phyloP scores from a whole-genome alignment of 345 rosid species.

The Microcos paniculata region DNA sequence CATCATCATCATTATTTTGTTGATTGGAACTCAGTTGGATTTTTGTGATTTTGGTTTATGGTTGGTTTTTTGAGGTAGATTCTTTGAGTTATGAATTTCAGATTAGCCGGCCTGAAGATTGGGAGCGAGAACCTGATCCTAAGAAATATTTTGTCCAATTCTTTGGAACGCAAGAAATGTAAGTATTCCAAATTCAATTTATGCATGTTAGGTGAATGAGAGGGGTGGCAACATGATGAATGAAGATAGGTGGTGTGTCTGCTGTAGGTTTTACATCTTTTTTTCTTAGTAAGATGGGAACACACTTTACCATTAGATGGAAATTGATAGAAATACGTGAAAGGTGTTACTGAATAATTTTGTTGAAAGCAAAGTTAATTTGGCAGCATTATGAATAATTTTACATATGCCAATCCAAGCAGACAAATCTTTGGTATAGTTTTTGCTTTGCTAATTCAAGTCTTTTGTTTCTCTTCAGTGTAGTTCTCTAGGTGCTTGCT shows the following conservation, averaged over 20 bases:
- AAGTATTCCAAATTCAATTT: constrained; percentile 28
- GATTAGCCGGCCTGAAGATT: constrained; percentile 86
- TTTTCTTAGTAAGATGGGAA: background rate
- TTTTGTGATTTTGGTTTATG: background rate
- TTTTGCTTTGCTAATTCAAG: background rate
- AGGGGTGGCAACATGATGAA: background rate
- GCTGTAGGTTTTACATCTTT: background rate
- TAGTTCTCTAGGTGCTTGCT: background rate
- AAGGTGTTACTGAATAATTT: background rate
- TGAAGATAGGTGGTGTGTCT: background rate
- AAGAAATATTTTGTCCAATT: constrained; percentile 81
- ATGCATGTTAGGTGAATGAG: background rate
- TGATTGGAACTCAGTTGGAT: background rate
- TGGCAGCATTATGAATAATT: background rate
- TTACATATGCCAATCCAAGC: background rate
- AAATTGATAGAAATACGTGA: background rate
- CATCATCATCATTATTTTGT: background rate
- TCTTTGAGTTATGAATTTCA: constrained; percentile 45
- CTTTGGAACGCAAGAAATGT: constrained; percentile 94
- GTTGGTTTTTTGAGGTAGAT: constrained; percentile 9
- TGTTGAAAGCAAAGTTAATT: background rate
- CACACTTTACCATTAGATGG: background rate
- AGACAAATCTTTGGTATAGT: background rate
- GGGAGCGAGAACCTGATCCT: constrained; percentile 67
- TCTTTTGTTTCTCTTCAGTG: background rate